Percentiles rank a stretch among this genome's conserved stretches.
phyloP scores from a whole-genome alignment of 2,329 filamentous ascomycete genomes.

The Zymoseptoria crescenta region DNA sequence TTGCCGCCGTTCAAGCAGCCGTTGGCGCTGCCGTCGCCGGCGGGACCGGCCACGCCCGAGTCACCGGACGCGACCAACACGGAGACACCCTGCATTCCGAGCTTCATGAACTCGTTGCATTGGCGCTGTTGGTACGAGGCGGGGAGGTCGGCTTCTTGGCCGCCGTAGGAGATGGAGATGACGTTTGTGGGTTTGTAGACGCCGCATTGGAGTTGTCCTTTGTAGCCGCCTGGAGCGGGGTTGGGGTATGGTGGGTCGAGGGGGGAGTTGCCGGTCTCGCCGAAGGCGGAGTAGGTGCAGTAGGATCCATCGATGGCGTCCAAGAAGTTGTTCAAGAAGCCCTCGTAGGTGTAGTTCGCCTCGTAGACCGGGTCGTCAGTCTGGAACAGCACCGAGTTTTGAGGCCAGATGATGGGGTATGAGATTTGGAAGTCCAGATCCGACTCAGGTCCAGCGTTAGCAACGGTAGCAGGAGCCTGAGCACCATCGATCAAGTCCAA shows the following conservation, averaged over 20 bases:
- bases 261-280: constrained; percentile 39
- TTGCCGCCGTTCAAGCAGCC: constrained; percentile 32
- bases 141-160: constrained; percentile 47
- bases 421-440: constrained; percentile 45
- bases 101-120: constrained; percentile 41
- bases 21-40: constrained; percentile 26
- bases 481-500: constrained; percentile 18
- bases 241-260: constrained; percentile 45
- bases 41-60: constrained; percentile 32
- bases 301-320: constrained; percentile 46
- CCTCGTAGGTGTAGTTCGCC: constrained; percentile 29
- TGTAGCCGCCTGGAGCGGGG: constrained; percentile 32
- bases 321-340: constrained; percentile 39
- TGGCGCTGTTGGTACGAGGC: constrained; percentile 46
- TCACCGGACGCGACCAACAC: constrained; percentile 44
- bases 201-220: constrained; percentile 37
- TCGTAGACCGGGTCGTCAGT: constrained; percentile 34
- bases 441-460: constrained; percentile 40
- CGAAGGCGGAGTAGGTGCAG: constrained; percentile 37
- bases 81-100: constrained; percentile 44
- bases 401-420: constrained; percentile 46
- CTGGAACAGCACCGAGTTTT: constrained; percentile 43
- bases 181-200: constrained; percentile 50
- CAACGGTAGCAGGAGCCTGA: constrained; percentile 23
- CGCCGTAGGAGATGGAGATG: constrained; percentile 53